phyloP scores from a whole-genome alignment of 805 yeast species.

The Ogataea nakhonphanomensis region DNA sequence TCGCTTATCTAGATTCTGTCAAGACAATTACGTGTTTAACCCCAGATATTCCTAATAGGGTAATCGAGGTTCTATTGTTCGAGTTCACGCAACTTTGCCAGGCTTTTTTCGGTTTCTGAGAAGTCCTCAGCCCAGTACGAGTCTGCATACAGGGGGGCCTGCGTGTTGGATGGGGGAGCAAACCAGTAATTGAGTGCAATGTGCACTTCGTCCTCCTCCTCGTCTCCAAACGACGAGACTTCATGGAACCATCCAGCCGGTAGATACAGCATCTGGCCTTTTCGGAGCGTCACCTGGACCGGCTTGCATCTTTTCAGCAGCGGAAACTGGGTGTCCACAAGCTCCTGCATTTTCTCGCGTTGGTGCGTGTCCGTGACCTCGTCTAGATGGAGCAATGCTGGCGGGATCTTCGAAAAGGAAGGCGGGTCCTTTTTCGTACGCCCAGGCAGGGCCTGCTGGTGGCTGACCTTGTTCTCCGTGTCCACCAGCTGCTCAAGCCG shows the following conservation, averaged over 20 bases:
- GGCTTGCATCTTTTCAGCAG: conserved; percentile 41
- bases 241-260: conserved; percentile 87
- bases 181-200: conserved; percentile 75
- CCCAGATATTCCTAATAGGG: conserved; percentile 2
- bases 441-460: conserved; percentile 14
- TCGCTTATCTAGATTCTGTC: conserved; percentile 2
- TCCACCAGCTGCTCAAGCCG: conserved; percentile 27
- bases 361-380: conserved; percentile 38
- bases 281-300: conserved; percentile 45
- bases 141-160: conserved; percentile 42
- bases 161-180: conserved; percentile 52
- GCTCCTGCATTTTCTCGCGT: conserved; percentile 29
- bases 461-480: conserved; percentile 26
- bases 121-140: conserved; percentile 54
- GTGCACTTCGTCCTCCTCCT: conserved; percentile 38
- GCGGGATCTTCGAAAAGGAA: conserved; percentile 63
- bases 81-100: conserved; percentile 15
- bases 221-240: conserved; percentile 59
- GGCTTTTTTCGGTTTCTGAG: conserved; percentile 37
- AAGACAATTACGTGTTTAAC: neutral
- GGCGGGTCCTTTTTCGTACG: conserved; percentile 52
- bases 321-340: conserved; percentile 47
- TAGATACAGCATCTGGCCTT: conserved; percentile 65
- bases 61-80: conserved; percentile 4
- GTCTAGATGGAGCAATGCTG: conserved; percentile 57